Base-by-base conservation (phyloP, 176 grass and related monocot genomes). In the Zea mays region DNA sequence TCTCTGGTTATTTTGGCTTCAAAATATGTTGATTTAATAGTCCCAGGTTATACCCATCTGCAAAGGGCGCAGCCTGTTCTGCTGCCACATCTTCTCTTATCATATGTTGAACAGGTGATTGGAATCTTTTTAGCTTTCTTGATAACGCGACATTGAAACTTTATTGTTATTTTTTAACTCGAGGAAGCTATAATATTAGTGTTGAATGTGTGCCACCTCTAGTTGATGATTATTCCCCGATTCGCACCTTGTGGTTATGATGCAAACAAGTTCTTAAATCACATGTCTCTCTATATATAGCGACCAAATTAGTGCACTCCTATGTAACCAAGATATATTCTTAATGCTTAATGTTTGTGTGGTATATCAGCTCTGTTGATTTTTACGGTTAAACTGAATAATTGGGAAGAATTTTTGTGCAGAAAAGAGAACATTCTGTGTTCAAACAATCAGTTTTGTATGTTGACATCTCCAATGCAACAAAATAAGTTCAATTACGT, bases 11-110 rank as follows among this genome's bases (percentile, higher is more conserved):
- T 83, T 71, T 71, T 98, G 82, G 92, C 91, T 81, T 86, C 93
- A 73, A 79, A 88, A 51, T 90, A 98, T 81, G 88, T 90, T 69
- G 87, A 89, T 52, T 85, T 98, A 78, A 92, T 98, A 87, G 90
- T 98, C 78, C 96, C 96, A 74, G 96, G 96, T 71, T 98, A 98
- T 81, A 98, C 96, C 80, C 96, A 98, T 75, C 83, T 98, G 62
- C 96, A 98, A 75, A 94, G 92, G 77, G 91, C 96, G 77, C 96
- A 98, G 3, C 96, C 96, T 78, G 83, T 98, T 46, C 84, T 92
- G 73, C 75, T 98, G 67, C 85, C 86, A 12, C 96, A 98, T 90
- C 96, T 94, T 73, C 86, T 98, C 41, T 88, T 98, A 80, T 92
- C 96, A 52, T 98, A 98, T 79, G 85, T 94, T 85, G 96, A 98